These are phyloP conservation scores for Alternaria tenuissima DNA, from an alignment of 2,329 filamentous ascomycete species.

Conservation along the genomic window DNA sequence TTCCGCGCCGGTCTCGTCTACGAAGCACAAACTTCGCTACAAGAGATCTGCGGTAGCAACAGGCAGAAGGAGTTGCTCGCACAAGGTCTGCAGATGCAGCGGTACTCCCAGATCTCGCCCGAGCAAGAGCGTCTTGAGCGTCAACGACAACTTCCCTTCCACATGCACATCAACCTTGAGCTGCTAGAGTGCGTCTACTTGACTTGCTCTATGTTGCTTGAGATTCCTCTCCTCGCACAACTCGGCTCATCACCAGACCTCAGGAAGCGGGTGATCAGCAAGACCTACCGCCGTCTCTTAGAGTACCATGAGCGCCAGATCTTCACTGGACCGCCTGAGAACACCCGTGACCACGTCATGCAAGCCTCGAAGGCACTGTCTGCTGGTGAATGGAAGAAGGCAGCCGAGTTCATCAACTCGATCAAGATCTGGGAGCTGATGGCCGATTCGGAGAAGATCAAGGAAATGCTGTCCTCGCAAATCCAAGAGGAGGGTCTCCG, in stretches of 20 bases:
- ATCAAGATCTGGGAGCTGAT: conserved; percentile 99
- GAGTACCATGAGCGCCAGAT: conserved; percentile 99
- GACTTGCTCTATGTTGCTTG: conserved; percentile 98
- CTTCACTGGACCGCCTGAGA: conserved; percentile 97
- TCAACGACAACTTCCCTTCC: conserved; percentile 97
- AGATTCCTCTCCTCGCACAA: conserved; percentile 96
- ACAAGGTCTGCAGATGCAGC: conserved; percentile 97
- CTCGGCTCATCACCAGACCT: conserved; percentile 96
- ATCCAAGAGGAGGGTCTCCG: conserved; percentile 98
- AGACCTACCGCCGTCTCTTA: conserved; percentile 98
- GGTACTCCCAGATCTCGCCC: conserved; percentile 93
- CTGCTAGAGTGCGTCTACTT: conserved; percentile 98
- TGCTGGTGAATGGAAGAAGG: conserved; percentile 98
- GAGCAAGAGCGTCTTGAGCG: conserved; percentile 98
- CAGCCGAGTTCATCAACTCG: conserved; percentile 88
- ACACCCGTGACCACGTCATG: conserved; percentile 99
- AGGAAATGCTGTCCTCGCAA: conserved; percentile 95
- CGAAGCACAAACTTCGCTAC: conserved; percentile 95
- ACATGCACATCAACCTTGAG: conserved; percentile 99
- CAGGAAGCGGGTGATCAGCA: conserved; percentile 97
- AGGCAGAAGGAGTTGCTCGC: conserved; percentile 97
- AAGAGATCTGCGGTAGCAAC: conserved; percentile 97
- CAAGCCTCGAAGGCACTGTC: conserved; percentile 97
- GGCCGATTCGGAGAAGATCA: conserved; percentile 90
- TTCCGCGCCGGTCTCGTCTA: conserved; percentile 98